phyloP scores from a whole-genome alignment of 352 stramenopile species.

The Phytophthora pisi region DNA sequence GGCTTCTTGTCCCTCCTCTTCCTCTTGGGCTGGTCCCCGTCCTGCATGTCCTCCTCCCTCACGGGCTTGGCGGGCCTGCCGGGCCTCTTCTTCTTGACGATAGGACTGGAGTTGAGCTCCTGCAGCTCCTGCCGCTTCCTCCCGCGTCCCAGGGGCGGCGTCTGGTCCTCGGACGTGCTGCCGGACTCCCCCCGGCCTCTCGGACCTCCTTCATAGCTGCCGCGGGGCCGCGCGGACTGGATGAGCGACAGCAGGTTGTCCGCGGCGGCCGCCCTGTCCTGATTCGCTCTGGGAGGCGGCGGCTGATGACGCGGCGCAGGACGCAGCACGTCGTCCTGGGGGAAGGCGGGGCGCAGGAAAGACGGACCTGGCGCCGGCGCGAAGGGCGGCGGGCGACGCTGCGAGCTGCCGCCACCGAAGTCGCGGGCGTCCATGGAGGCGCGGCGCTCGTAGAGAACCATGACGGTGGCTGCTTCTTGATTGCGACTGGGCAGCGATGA shows the following conservation, averaged over 20 bases:
- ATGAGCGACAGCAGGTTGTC: conserved; percentile 44
- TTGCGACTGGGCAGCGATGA: conserved; percentile 16
- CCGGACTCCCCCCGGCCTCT: neutral
- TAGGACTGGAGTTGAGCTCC: conserved; percentile 1
- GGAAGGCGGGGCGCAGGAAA: conserved; percentile 31
- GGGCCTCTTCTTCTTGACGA: conserved; percentile 5
- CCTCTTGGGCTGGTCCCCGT: conserved; percentile 3
- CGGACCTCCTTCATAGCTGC: neutral
- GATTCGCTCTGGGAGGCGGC: neutral
- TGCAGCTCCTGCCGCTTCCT: conserved; percentile 1
- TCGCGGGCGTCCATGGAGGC: neutral
- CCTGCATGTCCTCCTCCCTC: conserved; percentile 3
- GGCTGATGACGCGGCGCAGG: neutral
- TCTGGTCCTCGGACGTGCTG: conserved; percentile 27
- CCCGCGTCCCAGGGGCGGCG: conserved; percentile 7
- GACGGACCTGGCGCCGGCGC: neutral
- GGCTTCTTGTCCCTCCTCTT: conserved; percentile 43
- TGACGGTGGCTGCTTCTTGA: neutral
- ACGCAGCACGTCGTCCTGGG: conserved; percentile 1
- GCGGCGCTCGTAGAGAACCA: conserved; percentile 11
- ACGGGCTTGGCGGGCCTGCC: conserved; percentile 11
- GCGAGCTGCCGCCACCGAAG: neutral
- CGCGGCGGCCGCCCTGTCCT: conserved; percentile 18
- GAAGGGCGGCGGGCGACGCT: neutral
- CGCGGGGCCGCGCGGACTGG: conserved; percentile 13